Conservation (phyloP, 768 basidiomycete species). For the Pleurotus sapidus region DNA sequence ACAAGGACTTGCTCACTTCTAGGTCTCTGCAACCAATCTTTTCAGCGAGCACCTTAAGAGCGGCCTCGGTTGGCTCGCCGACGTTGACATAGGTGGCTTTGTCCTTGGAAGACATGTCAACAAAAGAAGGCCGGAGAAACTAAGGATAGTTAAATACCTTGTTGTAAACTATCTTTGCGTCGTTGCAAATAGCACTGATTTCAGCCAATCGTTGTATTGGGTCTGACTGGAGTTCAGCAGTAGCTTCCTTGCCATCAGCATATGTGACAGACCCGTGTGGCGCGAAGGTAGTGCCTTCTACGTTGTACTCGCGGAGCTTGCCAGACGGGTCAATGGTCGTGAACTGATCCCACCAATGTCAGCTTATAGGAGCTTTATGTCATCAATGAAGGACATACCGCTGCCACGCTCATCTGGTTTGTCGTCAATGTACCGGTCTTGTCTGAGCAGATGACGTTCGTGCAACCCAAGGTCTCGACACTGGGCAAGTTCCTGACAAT, state of each 20-base stretch:
- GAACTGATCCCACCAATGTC: conserved; percentile 49
- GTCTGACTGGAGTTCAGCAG: conserved; percentile 58
- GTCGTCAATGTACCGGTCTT: conserved; percentile 97
- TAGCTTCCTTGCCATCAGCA: conserved; percentile 58
- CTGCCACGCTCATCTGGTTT: conserved; percentile 95
- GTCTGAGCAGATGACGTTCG: conserved; percentile 98
- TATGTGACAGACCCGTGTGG: conserved; percentile 74
- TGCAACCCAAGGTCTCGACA: conserved; percentile 96
- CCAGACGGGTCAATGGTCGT: conserved; percentile 59
- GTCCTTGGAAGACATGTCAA: conserved; percentile 47
- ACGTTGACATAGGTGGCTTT: conserved; percentile 77
- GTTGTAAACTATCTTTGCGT: conserved; percentile 86
- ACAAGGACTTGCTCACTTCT: conserved; percentile 54
- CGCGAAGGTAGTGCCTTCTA: conserved; percentile 92
- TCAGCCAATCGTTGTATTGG: conserved; percentile 84
- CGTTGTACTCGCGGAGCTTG: conserved; percentile 62
- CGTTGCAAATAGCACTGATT: conserved; percentile 93
- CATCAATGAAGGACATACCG: conserved; percentile 37
- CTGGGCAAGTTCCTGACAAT: conserved; percentile 96
- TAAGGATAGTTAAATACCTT: conserved; percentile 34
- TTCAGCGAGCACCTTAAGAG: conserved; percentile 91
- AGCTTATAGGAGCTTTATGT: not conserved
- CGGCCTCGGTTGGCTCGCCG: conserved; percentile 97
- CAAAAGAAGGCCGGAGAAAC: not conserved
- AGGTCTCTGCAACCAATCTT: conserved; percentile 80